Base-by-base conservation (phyloP, 2,329 filamentous ascomycete species). In the Tolypocladium sp. region DNA sequence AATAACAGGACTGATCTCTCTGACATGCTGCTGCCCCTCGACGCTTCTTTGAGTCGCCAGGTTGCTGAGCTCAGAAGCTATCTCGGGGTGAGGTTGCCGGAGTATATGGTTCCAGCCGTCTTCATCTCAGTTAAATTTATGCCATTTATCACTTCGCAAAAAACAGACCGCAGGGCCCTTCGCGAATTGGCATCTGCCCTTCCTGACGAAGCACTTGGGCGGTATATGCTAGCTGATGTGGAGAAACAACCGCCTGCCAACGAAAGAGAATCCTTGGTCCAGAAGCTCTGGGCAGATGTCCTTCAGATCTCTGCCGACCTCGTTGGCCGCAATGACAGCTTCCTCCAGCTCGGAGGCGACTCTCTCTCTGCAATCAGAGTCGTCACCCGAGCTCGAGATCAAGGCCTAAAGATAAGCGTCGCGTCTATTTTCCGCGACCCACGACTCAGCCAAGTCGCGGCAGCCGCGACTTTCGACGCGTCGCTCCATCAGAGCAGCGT, bases 111-210 rank as follows among this genome's bases (percentile, higher is more conserved):
- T 13, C 49, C 49, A 1, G 63, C 63, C 55, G 63, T 64, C 15
- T 63, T 60, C 33, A 41, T 65, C 3, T 56, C 30, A 56, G 12
- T 41, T 57, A 30, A 53, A n/a, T 4, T 33, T 41, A 8, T 64
- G 60, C 52, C 61, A 61, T 4, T 59, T 22, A 59, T 62, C 25
- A 59, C 56, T 10, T 62, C 63, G 6, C 59, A 54, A 27, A 65
- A 65, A 57, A n/a, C 62, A 2, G 62, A 65, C 40, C 56, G 63
- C 27, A 62, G 59, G 41, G 42, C 15, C 8, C 49, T 52, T 15
- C n/a, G n/a, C 22, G 25, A 52, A 30, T 30, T 52, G 8, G 22
- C 49, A 20, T 12, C n/a, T n/a, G 20, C 25, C 8, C n/a, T 46
- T 25, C n/a, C 42, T 25, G 42, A 25, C n/a, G 42, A 46, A 25